Evolutionary conservation across 1,139 yeast species (phyloP), one percentile per base, ranked within the genome.

Genomic region (Nematodospora anomalae): DNA sequence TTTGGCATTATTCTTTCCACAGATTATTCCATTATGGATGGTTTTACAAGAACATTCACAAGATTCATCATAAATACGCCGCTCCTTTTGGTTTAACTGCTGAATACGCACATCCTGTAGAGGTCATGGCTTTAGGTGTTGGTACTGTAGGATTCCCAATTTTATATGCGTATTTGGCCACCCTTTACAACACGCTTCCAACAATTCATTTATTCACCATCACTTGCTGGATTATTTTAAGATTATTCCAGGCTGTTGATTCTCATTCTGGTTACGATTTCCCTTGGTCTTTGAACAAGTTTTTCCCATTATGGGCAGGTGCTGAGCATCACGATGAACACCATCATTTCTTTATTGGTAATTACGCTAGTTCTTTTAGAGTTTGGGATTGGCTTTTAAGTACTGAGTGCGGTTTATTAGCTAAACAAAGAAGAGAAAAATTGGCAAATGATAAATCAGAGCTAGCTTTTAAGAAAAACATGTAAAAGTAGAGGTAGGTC

Each of bases 311-410:
- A 65, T 90, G 97, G 97, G 95, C 97, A 12, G 97, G 97, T 42
- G 97, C 97, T 14, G 97, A 87, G 53, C 97, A 90, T 62, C 97
- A 90, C 58, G 97, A 90, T 59, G 88, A 86, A 58, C 97, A 90
- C 61, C 97, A 90, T 61, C 95, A 87, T 58, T 88, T 82, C 64
- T 90, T 90, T 64, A 83, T 79, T 49, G 97, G 97, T 40, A 88
- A 89, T 65, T 90, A 88, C 60, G 94, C 97, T 16, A 83, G 95
- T 38, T 80, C 92, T 24, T 90, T 90, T 75, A 80, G 96, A 65
- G 86, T 94, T 85, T 88, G 95, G 94, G 97, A 90, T 65, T 82
- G 69, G 59, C 52, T 79, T 44, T 67, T 90, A 52, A 81, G 81
- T 50, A 90, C 97, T 18, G 96, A 90, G 60, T 83, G 90, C 48